Conservation (phyloP, 768 basidiomycete species). For the Dioszegia hungarica region DNA sequence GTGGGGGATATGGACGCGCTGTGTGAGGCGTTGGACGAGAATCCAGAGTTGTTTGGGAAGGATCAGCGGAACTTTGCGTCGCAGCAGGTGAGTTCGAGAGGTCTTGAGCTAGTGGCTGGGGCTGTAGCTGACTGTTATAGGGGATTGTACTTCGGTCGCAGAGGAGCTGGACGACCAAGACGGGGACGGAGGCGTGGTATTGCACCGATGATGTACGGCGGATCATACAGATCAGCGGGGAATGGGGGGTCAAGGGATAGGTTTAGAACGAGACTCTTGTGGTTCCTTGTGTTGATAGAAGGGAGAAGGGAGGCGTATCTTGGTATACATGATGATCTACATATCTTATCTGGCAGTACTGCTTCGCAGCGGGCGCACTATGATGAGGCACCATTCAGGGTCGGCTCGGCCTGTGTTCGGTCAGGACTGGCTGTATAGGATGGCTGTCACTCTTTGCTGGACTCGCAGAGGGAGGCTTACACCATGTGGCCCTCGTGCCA, state of each 20-base stretch:
- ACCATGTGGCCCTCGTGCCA: no score
- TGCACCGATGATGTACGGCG: slow-evolving; percentile 68
- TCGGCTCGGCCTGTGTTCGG: no score
- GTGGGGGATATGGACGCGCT: slow-evolving; percentile 63
- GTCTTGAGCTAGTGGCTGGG: not conserved
- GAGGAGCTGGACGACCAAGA: slow-evolving; percentile 88
- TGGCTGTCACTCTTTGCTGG: no score
- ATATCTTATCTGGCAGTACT: no score
- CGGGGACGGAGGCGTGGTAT: slow-evolving; percentile 84
- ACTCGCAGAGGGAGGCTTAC: no score
- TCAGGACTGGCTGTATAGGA: no score
- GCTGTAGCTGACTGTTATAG: slow-evolving; percentile 50
- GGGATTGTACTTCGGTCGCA: slow-evolving; percentile 95
- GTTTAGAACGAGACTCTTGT: no score
- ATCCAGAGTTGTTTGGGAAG: slow-evolving; percentile 83
- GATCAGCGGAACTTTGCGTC: slow-evolving; percentile 94
- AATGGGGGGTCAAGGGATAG: slow-evolving; percentile 18
- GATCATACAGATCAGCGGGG: slow-evolving; percentile 27
- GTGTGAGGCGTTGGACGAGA: slow-evolving; percentile 82
- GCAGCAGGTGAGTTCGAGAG: slow-evolving; percentile 65
- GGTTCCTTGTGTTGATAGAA: no score
- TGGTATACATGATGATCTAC: no score
- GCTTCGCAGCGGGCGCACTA: no score
- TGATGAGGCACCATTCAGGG: no score
- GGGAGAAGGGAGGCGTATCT: no score